Base-by-base conservation (phyloP, 1,284 basidiomycete species). In the Cryptococcus hybrid region DNA sequence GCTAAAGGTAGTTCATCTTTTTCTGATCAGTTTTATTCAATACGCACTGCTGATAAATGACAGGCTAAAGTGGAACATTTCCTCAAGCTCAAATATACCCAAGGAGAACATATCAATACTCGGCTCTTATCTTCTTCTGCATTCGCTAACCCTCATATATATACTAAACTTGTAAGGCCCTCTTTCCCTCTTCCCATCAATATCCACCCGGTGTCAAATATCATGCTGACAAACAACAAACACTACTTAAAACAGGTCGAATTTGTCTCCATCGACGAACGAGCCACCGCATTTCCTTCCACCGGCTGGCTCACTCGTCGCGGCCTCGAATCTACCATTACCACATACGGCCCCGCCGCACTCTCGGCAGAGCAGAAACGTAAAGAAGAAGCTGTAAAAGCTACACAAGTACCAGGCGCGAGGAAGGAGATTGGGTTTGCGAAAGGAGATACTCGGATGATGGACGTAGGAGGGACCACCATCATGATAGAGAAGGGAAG, bases 101-200 rank as follows among this genome's bases (percentile, higher is more conserved):
- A 88, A n/a, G 80, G 79, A 0, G 87, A 87, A 62, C 93, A 96
- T 72, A 97, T 96, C 80, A 98, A 98, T 74, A 90, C 92, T 72
- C 89, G 89, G 0, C 84, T 99, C 39, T 88, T 94, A 85, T 83
- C 86, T 7, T 92, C 89, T 63, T 87, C 90, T 34, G 85, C 90
- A 0, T 98, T 97, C 77, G 87, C 91, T 35, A 98, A 99, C 69
- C 95, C 95, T 0, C 90, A 96, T 72, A 84, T 98, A 9, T 95
- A 95, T 74, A 82, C 89, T 3, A 91, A 93, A 66, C 85, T 99
- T 1, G 76, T 74, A 42, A 52, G 71, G 65, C 1, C 30, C 12
- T 6, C 13, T 54, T 24, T 4, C 37, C 7, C 15, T 36, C 18
- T 18, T 18, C 18, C 18, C 18, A 18, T 18, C 18, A 18, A 18